Percentiles rank a stretch among this genome's conserved stretches.
Conservation (phyloP, 441 rosid genomes). For the Raphanus hybrid region DNA sequence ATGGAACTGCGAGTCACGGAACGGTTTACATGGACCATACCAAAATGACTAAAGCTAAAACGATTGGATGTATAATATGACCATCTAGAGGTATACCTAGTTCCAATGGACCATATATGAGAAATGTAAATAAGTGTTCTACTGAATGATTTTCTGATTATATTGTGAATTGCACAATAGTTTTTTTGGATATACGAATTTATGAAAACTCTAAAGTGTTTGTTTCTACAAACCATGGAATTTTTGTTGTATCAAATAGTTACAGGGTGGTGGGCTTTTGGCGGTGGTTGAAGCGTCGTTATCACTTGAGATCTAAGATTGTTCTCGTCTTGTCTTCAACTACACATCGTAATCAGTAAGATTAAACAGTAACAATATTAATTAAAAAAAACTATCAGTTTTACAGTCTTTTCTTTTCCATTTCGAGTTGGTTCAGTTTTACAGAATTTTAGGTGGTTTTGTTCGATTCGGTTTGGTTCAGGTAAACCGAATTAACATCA, state of each 20-base stretch:
- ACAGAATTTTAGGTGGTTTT: neutral
- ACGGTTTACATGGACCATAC: neutral
- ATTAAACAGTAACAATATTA: neutral
- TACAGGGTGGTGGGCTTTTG: conserved; percentile 10
- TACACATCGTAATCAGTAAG: conserved; percentile 15
- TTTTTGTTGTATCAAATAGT: neutral
- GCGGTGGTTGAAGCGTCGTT: conserved; percentile 54
- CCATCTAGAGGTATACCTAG: neutral
- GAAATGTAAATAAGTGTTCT: neutral
- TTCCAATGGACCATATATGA: neutral
- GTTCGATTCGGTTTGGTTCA: conserved; percentile 23
- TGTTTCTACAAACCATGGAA: neutral
- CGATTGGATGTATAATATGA: neutral
- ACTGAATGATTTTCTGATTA: neutral
- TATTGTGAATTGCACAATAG: neutral
- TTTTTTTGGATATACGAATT: neutral
- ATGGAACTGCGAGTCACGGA: neutral
- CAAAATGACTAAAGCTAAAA: neutral
- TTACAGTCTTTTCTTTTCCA: neutral
- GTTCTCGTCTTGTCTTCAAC: conserved; percentile 36
- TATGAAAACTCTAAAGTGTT: neutral
- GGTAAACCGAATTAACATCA: conserved; percentile 17
- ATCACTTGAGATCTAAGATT: conserved; percentile 67
- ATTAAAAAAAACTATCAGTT: neutral
- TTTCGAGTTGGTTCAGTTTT: neutral